Evolutionary conservation across 1,139 yeast genomes (phyloP), one percentile per base, ranked within the genome.

Genomic region (Ogataea hybrid): DNA sequence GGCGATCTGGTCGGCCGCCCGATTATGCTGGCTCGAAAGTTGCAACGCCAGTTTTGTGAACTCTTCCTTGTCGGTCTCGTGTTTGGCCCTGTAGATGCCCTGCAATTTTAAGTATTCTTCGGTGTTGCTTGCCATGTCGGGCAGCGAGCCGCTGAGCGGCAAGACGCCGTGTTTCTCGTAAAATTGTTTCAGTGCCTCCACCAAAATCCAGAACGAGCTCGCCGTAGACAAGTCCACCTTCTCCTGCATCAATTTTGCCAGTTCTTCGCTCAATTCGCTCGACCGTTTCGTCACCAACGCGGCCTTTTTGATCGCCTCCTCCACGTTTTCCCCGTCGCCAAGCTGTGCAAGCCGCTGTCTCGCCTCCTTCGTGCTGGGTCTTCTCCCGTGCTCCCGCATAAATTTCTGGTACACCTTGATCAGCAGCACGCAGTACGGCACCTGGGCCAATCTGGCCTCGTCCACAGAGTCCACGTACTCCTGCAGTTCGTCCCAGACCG

Each of bases 91-190:
- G 58, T 85, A 89, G 12, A 87, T 54, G 1, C 59, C 59, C 56
- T 82, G 85, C 39, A 92, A 62, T 6, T 56, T 59, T 8, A 83
- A 69, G 58, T 84, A 92, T 41, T 71, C 71, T 11, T 64, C 64
- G 0, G 96, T 82, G 50, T 81, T 81, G 0, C 96, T 77, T 25
- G 86, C 84, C 97, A 92, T 90, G 61, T 90, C 97, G 0, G 96
- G 96, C 10, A 90, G 59, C 1, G 69, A 73, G 0, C 96, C 96
- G 3, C 84, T 71, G 3, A 88, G 65, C 0, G 97, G 97, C 18
- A 85, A 63, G 1, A 48, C 32, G 12, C 67, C 62, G 45, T 69
- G 63, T 5, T 54, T 48, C 0, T 53, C 50, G 6, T 81, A 69
- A 58, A 79, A 90, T 4, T 53, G 50, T 27, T 71, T 65, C 38